These are phyloP conservation scores for Fusarium sp. DNA, from an alignment of 2,329 filamentous ascomycete species.

Conservation along the genomic window DNA sequence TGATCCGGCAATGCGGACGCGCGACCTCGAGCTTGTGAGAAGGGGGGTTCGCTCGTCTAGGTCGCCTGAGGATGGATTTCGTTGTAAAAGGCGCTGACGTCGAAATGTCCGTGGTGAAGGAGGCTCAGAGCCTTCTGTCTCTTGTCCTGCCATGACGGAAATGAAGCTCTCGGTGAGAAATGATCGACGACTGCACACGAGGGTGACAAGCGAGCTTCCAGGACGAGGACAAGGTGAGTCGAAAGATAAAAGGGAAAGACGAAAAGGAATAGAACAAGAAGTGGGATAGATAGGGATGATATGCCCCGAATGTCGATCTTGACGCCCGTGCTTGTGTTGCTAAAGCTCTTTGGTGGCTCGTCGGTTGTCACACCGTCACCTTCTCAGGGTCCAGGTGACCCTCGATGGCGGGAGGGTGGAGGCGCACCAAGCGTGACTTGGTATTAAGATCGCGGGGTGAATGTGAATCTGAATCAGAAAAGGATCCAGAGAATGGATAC, in stretches of 20 bases:
- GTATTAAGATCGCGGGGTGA: constrained; percentile 41
- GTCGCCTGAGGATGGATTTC: constrained; percentile 51
- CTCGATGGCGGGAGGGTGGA: constrained; percentile 28
- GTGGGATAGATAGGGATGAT: constrained; percentile 15
- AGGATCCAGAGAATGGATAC: constrained; percentile 3
- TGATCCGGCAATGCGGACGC: constrained; percentile 58
- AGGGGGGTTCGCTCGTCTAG: constrained; percentile 64
- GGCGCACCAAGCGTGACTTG: constrained; percentile 42
- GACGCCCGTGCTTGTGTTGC: constrained; percentile 36
- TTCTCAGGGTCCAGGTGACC: constrained; percentile 46
- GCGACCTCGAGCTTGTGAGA: constrained; percentile 59
- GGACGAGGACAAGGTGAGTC: neutral
- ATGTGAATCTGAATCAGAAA: constrained; percentile 19
- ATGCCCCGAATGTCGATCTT: constrained; percentile 23
- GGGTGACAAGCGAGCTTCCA: constrained; percentile 13
- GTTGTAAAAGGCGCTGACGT: constrained; percentile 47
- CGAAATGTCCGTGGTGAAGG: constrained; percentile 54
- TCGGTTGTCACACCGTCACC: constrained; percentile 44
- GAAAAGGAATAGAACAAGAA: constrained; percentile 15
- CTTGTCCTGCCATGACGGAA: constrained; percentile 52
- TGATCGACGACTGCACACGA: neutral
- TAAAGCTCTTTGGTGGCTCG: constrained; percentile 33
- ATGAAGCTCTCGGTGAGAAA: constrained; percentile 7
- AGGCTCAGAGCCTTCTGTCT: constrained; percentile 52
- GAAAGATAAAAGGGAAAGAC: neutral